Conservation (phyloP, 768 basidiomycete species). For the Podaxis sp. region DNA sequence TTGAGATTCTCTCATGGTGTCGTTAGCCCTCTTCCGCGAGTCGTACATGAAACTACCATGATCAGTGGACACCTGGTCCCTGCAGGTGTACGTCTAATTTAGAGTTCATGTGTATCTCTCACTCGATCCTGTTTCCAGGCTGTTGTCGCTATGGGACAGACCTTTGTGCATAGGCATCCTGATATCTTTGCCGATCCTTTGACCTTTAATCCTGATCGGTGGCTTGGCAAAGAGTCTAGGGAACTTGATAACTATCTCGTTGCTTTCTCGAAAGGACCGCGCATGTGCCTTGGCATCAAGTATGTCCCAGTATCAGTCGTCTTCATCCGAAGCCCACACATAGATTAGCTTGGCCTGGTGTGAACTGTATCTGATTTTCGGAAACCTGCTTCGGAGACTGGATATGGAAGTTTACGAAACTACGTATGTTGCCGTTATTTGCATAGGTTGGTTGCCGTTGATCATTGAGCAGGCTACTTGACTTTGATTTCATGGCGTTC, state of each 20-base stretch:
- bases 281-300: slow-evolving; percentile 46
- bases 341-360: neutral
- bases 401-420: neutral
- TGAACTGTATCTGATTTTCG: neutral
- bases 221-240: slow-evolving; percentile 33
- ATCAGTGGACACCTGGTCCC: slow-evolving; percentile 37
- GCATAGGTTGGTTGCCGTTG: neutral
- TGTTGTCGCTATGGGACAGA: slow-evolving; percentile 37
- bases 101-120: neutral
- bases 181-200: slow-evolving; percentile 39
- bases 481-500: neutral
- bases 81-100: slow-evolving; percentile 29
- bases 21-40: slow-evolving; percentile 35
- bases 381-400: neutral
- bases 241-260: slow-evolving; percentile 40
- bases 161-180: slow-evolving; percentile 36
- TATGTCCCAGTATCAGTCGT: slow-evolving; percentile 19
- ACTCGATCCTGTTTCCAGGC: slow-evolving; percentile 26
- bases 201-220: slow-evolving; percentile 39
- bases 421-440: neutral
- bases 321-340: neutral
- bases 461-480: neutral
- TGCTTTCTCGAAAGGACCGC: slow-evolving; percentile 41
- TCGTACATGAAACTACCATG: slow-evolving; percentile 30
- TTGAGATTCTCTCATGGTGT: slow-evolving; percentile 40